A percentile compares a stretch with the other conserved stretches of the same genome.
phyloP scores from a whole-genome alignment of 805 yeast species.

The Nakazawaea holstii region DNA sequence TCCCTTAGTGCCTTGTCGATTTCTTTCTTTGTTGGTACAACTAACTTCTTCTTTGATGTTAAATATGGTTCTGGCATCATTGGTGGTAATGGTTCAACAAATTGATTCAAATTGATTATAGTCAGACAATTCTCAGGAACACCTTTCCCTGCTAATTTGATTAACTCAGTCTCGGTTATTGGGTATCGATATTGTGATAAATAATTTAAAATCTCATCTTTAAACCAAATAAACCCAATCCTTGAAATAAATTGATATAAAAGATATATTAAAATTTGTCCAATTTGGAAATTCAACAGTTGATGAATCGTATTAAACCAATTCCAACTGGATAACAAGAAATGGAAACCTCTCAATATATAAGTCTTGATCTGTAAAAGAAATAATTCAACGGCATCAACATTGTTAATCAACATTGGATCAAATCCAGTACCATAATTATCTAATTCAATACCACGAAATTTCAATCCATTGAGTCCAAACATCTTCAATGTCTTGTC shows the following conservation, averaged over 20 bases:
- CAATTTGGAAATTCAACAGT: too few relatives aligned
- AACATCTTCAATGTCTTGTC: background rate
- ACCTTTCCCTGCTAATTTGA: background rate
- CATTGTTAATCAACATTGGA: background rate
- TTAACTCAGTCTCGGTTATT: background rate
- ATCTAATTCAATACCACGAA: background rate
- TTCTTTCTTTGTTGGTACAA: constrained; percentile 32
- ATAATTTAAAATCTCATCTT: too few relatives aligned
- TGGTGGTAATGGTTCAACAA: constrained; percentile 33
- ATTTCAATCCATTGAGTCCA: background rate
- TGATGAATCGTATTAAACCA: too few relatives aligned
- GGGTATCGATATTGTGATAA: background rate
- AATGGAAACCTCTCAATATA: background rate
- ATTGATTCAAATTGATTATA: background rate
- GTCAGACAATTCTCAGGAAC: background rate
- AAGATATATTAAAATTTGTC: too few relatives aligned
- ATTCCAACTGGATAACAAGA: background rate
- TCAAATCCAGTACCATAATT: constrained; percentile 2
- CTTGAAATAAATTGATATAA: too few relatives aligned
- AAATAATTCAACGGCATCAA: background rate
- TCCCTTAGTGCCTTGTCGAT: constrained; percentile 24
- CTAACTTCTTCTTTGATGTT: constrained; percentile 32
- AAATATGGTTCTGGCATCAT: constrained; percentile 38
- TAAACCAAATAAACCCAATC: too few relatives aligned
- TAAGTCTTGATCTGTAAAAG: background rate